A percentile compares a stretch with the other conserved stretches of the same genome.
Evolutionary conservation across 2,329 filamentous ascomycete genomes (phyloP).

Genomic region (Fusarium tjaetaba): DNA sequence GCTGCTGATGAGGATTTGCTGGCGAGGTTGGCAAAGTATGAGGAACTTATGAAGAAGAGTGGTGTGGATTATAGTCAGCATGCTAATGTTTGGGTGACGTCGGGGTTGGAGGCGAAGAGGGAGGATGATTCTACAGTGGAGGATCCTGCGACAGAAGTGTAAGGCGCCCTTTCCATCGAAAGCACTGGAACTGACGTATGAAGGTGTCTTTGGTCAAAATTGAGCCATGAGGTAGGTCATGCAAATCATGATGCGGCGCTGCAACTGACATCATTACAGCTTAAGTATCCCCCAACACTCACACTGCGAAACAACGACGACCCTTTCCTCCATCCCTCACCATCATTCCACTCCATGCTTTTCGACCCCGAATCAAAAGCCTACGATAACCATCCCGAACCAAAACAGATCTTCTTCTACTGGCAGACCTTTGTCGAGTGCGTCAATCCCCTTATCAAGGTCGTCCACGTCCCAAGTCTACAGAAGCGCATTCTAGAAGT

Average conservation of each 20-base stretch:
- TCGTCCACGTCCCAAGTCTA: constrained; percentile 47
- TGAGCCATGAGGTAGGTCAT: constrained; percentile 25
- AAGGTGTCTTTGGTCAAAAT: constrained; percentile 37
- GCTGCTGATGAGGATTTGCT: constrained; percentile 43
- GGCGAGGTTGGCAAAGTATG: constrained; percentile 39
- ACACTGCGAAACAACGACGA: constrained; percentile 37
- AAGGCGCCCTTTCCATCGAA: background rate
- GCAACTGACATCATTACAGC: constrained; percentile 17
- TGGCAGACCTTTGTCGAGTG: constrained; percentile 49
- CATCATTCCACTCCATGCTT: constrained; percentile 12
- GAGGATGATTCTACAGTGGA: background rate
- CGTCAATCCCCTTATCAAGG: constrained; percentile 47
- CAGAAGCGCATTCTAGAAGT: constrained; percentile 46
- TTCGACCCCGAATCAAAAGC: background rate
- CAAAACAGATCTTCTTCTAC: constrained; percentile 43
- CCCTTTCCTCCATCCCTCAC: constrained; percentile 12
- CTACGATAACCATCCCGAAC: constrained; percentile 43
- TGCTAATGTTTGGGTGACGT: constrained; percentile 41
- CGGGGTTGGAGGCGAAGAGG: constrained; percentile 6
- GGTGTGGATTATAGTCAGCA: constrained; percentile 35
- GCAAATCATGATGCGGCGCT: rapidly evolving
- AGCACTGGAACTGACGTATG: rapidly evolving
- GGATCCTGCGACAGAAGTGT: constrained; percentile 3
- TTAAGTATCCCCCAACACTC: constrained; percentile 40
- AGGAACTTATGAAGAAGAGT: constrained; percentile 43